These are phyloP conservation scores for Blastomyces gilchristii DNA, from an alignment of 2,329 filamentous ascomycete genomes.

Conservation along the genomic window DNA sequence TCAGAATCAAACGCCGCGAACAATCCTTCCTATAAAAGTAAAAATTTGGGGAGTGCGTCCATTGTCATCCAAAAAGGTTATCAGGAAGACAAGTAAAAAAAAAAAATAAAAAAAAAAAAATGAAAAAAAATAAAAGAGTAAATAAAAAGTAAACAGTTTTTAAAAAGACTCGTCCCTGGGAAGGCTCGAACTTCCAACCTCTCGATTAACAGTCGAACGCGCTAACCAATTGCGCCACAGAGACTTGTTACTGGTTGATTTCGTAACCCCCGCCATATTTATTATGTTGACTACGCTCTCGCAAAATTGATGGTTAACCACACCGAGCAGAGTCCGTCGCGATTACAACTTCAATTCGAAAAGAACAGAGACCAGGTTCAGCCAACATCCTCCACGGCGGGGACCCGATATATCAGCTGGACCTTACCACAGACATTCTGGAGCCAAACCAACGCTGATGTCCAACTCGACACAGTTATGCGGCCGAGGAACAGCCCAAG, in stretches of 20 bases:
- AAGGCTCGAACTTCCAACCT: constrained; percentile 36
- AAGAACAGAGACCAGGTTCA: no score
- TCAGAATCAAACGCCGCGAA: no score
- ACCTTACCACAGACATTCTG: neutral
- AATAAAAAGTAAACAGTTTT: neutral
- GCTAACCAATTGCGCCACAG: constrained; percentile 12
- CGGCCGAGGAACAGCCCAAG: neutral
- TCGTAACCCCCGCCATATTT: no score
- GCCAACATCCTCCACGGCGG: neutral
- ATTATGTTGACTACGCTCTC: neutral
- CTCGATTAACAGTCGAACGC: constrained; percentile 15
- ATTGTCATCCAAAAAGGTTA: no score
- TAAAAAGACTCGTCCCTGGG: constrained; percentile 25
- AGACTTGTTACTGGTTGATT: constrained; percentile 3
- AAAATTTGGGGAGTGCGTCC: no score
- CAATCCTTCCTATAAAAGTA: no score
- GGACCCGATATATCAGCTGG: neutral
- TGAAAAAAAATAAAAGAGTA: no score
- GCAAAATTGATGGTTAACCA: no score
- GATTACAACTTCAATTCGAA: no score
- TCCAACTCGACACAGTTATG: neutral
- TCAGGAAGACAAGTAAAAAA: neutral
- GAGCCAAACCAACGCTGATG: neutral
- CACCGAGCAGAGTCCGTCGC: no score
- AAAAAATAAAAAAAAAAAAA: no score